Evolutionary conservation across 768 basidiomycete species (phyloP), one percentile per base, ranked within the genome.

Genomic region (Serendipita sp.): DNA sequence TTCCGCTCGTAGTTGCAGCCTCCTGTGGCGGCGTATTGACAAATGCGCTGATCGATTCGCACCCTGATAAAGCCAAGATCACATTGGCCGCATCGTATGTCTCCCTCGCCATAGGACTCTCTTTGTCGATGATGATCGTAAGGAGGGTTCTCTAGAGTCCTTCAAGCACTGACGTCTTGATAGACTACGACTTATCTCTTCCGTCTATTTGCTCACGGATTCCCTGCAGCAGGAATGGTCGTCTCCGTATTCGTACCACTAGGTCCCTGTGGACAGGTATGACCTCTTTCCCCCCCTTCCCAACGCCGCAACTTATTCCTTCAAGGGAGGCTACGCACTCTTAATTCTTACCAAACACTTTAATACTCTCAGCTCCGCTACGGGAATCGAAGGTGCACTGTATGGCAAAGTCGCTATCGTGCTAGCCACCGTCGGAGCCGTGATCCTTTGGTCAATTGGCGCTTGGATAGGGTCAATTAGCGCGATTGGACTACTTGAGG

Each of bases 1-100:
- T 90, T 2, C 53, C 88, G 0, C 76, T 85, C 16, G 79, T 86
- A 45, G 88, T 90, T 68, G 81, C 80, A 1, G 77, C 85, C 0
- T 84, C 88, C 0, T 75, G 82, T 0, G 88, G 88, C 1, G 84
- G 78, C 0, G 71, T 83, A 43, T 70, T 90, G 24, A 81, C 82
- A 0, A 67, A 71, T 1, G 74, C 81, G 2, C 69, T 90, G 3
- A 65, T 75, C 9, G 63, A 72, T 9, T 74, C 78, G 68, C 79
- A 81, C 33, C 69, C 73, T 1, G 65, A 70, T 0, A 72, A 78
- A 65, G 84, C 85, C 1, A 73, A 83, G 43, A 69, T 84, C 26
- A 85, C 86, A 3, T 64, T 81, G 50, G 71, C 76, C 20, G 66
- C 78, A 63, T 78, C 78, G 1, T 74, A 77, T 65, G 69, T 74